Percentiles rank a stretch among this genome's conserved stretches.
These are phyloP conservation scores for Lactifluus pinguis DNA, from an alignment of 768 basidiomycete species.

Conservation along the genomic window DNA sequence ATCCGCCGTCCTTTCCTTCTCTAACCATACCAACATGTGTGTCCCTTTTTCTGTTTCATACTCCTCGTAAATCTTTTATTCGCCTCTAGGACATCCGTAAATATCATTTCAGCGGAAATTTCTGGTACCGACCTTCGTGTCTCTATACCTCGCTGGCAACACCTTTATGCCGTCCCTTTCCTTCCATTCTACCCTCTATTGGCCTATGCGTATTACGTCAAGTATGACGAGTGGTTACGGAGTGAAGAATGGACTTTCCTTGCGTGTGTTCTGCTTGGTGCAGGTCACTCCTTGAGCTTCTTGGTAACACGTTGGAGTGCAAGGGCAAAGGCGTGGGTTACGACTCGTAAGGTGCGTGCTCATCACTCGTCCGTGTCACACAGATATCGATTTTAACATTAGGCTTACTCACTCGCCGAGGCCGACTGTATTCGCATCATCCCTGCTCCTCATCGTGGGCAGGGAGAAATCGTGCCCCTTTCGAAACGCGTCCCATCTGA, in stretches of 20 bases:
- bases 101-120: conserved; percentile 59
- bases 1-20: background rate
- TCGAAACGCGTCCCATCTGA: conserved; percentile 51
- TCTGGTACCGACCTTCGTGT: conserved; percentile 56
- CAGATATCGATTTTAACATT: background rate
- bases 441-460: conserved; percentile 72
- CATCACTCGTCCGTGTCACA: background rate
- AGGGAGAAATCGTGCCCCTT: conserved; percentile 81
- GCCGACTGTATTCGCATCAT: conserved; percentile 79
- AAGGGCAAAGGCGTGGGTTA: conserved; percentile 68
- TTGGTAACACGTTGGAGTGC: conserved; percentile 86
- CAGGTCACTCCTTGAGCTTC: conserved; percentile 87
- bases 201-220: conserved; percentile 86
- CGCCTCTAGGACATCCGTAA: conserved; percentile 33
- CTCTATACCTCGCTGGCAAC: conserved; percentile 56
- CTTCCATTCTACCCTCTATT: conserved; percentile 74
- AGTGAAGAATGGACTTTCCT: conserved; percentile 99
- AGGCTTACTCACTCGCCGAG: conserved; percentile 56
- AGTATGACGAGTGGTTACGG: conserved; percentile 83
- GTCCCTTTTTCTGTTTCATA: background rate
- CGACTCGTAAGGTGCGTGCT: conserved; percentile 56
- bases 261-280: conserved; percentile 75
- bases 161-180: conserved; percentile 70
- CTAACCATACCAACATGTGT: background rate
- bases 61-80: background rate